A percentile compares a stretch with the other conserved stretches of the same genome.
These are phyloP conservation scores for Linnemannia exigua DNA, from an alignment of 192 early-diverging fungal species.

Conservation along the genomic window DNA sequence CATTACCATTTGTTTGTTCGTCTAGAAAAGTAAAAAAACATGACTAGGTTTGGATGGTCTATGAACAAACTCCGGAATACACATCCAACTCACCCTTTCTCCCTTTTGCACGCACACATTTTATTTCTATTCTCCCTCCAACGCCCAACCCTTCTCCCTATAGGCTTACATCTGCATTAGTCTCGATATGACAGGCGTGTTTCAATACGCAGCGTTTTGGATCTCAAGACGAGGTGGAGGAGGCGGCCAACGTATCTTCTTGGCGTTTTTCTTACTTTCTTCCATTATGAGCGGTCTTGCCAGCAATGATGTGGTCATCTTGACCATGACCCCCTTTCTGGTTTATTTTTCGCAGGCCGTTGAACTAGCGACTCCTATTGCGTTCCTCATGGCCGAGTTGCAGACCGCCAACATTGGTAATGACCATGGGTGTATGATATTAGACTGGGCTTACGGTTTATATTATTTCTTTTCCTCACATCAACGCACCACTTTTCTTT, in stretches of 20 bases:
- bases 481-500: neutral
- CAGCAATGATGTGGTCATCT: constrained; percentile 86
- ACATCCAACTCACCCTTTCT: neutral
- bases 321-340: constrained; percentile 83
- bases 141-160: neutral
- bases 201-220: constrained; percentile 80
- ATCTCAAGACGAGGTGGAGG: constrained; percentile 73
- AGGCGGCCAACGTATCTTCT: constrained; percentile 69
- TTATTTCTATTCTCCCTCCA: neutral
- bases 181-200: constrained; percentile 85
- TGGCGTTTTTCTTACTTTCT: constrained; percentile 76
- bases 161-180: constrained; percentile 82
- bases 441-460: neutral
- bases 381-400: constrained; percentile 82
- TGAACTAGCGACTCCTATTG: constrained; percentile 66
- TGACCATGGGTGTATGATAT: neutral
- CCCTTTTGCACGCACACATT: neutral
- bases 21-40: neutral
- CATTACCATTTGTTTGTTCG: neutral
- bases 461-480: neutral
- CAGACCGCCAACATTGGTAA: constrained; percentile 75
- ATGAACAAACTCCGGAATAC: neutral
- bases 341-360: constrained; percentile 76
- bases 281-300: constrained; percentile 79
- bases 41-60: neutral